These are phyloP conservation scores for Oenanthe sinensis DNA, from an alignment of 129 eudicot genomes.

Conservation along the genomic window DNA sequence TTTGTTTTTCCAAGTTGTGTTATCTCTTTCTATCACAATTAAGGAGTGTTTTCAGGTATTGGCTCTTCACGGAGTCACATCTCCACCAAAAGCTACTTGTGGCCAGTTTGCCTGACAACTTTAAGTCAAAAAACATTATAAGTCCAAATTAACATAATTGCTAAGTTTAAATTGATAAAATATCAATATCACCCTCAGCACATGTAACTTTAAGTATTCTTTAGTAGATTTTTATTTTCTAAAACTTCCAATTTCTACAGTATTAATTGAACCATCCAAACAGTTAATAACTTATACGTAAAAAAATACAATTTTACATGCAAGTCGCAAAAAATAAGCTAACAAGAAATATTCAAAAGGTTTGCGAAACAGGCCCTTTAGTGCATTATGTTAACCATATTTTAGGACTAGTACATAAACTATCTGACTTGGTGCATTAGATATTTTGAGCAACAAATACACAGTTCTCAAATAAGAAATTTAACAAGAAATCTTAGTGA, in stretches of 20 bases:
- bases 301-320: neutral
- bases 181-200: neutral
- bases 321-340: neutral
- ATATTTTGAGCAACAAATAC: neutral
- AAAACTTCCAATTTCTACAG: neutral
- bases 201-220: neutral
- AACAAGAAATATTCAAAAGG: neutral
- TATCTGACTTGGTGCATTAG: neutral
- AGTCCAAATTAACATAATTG: neutral
- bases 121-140: neutral
- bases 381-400: neutral
- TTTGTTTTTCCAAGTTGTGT: neutral
- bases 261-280: neutral
- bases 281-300: neutral
- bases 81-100: neutral
- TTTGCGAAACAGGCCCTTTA: neutral
- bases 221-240: neutral
- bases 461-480: neutral
- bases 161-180: neutral
- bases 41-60: neutral
- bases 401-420: neutral
- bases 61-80: neutral
- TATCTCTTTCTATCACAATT: neutral
- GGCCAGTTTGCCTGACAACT: neutral
- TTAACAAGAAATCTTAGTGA: neutral